Conservation (phyloP, 2,329 filamentous ascomycete species). For the Parafenestella ontariensis region DNA sequence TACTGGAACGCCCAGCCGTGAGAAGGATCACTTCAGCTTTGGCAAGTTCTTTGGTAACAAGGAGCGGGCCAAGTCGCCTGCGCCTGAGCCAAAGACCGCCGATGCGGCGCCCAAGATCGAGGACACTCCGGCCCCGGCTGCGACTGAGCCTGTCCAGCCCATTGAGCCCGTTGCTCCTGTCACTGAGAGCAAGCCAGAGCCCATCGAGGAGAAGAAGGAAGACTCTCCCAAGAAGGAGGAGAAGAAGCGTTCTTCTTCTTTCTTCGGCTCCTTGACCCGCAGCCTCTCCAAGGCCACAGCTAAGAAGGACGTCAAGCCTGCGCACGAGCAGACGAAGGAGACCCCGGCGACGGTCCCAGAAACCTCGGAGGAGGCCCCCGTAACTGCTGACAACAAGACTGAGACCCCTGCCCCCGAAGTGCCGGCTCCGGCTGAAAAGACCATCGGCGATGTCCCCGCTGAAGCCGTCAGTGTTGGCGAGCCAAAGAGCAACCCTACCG, state of each 20-base stretch:
- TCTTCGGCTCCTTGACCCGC: slow-evolving; percentile 74
- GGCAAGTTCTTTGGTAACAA: slow-evolving; percentile 58
- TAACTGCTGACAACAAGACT: slow-evolving; percentile 38
- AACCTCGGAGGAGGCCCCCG: slow-evolving; percentile 33
- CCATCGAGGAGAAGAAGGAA: slow-evolving; percentile 43
- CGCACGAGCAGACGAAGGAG: slow-evolving; percentile 36
- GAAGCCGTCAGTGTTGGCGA: slow-evolving; percentile 50
- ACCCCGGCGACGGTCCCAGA: slow-evolving; percentile 48
- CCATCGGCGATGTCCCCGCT: slow-evolving; percentile 49
- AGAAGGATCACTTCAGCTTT: slow-evolving; percentile 61
- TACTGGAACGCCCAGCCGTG: slow-evolving; percentile 50
- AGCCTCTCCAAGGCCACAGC: slow-evolving; percentile 50
- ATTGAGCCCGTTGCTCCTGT: slow-evolving; percentile 33
- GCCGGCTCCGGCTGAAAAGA: slow-evolving; percentile 37
- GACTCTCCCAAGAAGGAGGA: slow-evolving; percentile 68
- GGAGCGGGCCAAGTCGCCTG: slow-evolving; percentile 59
- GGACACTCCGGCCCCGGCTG: slow-evolving; percentile 36
- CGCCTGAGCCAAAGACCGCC: slow-evolving; percentile 50
- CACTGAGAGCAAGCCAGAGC: slow-evolving; percentile 55
- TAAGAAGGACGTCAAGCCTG: slow-evolving; percentile 39
- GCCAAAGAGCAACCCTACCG: slow-evolving; percentile 48
- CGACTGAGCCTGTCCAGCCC: slow-evolving; percentile 30
- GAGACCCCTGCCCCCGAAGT: slow-evolving; percentile 33
- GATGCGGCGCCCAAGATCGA: slow-evolving; percentile 48
- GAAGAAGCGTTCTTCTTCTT: slow-evolving; percentile 84